Evolutionary conservation across 2,329 filamentous ascomycete genomes (phyloP).

Genomic region (Pseudogymnoascus sp.): DNA sequence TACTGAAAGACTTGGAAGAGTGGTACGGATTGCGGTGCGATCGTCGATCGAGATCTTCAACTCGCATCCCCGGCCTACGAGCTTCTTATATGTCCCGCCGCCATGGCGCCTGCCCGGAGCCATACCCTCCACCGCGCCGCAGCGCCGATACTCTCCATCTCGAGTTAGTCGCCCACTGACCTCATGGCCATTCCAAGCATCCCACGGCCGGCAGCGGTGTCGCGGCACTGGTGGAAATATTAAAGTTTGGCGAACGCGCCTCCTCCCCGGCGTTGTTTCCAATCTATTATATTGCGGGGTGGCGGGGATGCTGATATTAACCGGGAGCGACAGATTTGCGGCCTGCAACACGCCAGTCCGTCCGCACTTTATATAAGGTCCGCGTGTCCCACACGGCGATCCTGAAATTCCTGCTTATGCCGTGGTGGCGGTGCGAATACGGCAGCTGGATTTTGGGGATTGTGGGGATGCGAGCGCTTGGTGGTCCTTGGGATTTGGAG

Average conservation of each 20-base stretch:
- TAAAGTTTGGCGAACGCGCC: not conserved
- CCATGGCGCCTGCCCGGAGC: not conserved
- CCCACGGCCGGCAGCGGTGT: not conserved
- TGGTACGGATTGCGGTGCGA: slow-evolving; percentile 10
- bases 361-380: slow-evolving; percentile 2
- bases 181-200: not conserved
- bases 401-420: not conserved
- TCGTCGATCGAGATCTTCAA: not conserved
- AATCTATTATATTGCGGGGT: slow-evolving; percentile 7
- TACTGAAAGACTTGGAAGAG: slow-evolving; percentile 16
- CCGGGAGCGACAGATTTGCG: not conserved
- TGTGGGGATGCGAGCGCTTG: not conserved
- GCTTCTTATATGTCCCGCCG: not conserved
- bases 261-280: not conserved
- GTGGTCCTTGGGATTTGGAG: not conserved
- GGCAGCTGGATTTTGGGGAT: not conserved
- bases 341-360: not conserved
- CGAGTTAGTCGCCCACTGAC: not conserved
- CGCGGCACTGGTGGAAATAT: slow-evolving; percentile 4
- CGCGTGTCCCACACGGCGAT: not conserved
- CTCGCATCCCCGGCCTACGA: not conserved
- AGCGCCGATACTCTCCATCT: not conserved
- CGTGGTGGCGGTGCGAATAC: not conserved
- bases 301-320: not conserved
- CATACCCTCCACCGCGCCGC: not conserved